Evolutionary conservation across 495 filamentous ascomycete species (phyloP).

Genomic region (Aspergillus wentii): DNA sequence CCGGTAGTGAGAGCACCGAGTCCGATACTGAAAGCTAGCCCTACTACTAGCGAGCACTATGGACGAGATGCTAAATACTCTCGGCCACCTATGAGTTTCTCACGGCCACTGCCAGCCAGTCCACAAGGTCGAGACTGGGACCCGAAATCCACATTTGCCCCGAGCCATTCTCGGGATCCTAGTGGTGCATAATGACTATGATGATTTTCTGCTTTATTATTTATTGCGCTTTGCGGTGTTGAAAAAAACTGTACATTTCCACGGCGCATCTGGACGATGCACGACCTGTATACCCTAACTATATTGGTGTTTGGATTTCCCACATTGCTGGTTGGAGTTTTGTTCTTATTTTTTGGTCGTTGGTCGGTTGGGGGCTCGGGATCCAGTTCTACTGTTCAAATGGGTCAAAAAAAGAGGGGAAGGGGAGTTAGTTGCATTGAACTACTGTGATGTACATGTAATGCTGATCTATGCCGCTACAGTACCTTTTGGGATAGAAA

Average conservation of each 20-base stretch:
- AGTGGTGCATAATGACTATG: not conserved
- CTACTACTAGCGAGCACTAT: constrained; percentile 35
- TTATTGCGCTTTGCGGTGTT: constrained; percentile 4
- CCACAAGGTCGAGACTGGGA: constrained; percentile 33
- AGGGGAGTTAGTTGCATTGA: too few relatives aligned
- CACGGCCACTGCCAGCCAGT: constrained; percentile 49
- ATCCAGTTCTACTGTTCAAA: too few relatives aligned
- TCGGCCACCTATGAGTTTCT: constrained; percentile 56
- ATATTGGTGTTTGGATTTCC: too few relatives aligned
- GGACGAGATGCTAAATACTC: constrained; percentile 50
- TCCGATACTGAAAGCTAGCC: constrained; percentile 22
- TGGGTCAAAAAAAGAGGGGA: too few relatives aligned
- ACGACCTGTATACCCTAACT: too few relatives aligned
- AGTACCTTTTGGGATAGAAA: too few relatives aligned
- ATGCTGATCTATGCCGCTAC: too few relatives aligned
- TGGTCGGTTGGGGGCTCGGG: too few relatives aligned
- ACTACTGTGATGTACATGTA: too few relatives aligned
- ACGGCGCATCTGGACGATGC: too few relatives aligned
- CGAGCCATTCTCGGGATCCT: constrained; percentile 9
- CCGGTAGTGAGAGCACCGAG: constrained; percentile 38
- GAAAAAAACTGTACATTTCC: not conserved
- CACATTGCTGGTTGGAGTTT: too few relatives aligned
- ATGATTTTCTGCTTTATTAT: constrained; percentile 5
- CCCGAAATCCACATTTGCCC: constrained; percentile 34
- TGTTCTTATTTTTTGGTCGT: too few relatives aligned